These are phyloP conservation scores for Aspergillus eucalypticola DNA, from an alignment of 2,329 filamentous ascomycete species.

Conservation along the genomic window DNA sequence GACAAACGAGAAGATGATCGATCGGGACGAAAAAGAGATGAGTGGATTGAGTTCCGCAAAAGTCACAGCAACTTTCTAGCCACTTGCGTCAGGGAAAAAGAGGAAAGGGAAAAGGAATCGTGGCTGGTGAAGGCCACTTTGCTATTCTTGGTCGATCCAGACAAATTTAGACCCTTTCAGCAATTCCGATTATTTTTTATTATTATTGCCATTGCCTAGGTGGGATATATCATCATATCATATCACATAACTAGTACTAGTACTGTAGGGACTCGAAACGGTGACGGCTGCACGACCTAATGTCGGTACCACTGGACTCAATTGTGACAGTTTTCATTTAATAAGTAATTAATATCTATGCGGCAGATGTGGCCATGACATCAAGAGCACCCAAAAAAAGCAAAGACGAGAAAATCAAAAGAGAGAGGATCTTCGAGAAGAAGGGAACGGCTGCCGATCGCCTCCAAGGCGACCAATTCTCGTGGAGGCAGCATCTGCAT, in stretches of 20 bases:
- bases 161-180: too few relatives aligned
- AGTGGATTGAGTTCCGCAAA: slow-evolving; percentile 7
- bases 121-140: slow-evolving; percentile 9
- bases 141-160: too few relatives aligned
- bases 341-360: not conserved
- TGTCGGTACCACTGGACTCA: too few relatives aligned
- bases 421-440: not conserved
- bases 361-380: not conserved
- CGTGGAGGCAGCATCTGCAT: not conserved
- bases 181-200: too few relatives aligned
- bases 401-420: not conserved
- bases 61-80: slow-evolving; percentile 6
- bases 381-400: not conserved
- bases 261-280: too few relatives aligned
- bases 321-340: not conserved
- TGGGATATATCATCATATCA: too few relatives aligned
- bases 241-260: too few relatives aligned
- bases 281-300: too few relatives aligned
- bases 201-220: too few relatives aligned
- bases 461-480: not conserved
- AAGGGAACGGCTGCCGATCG: not conserved
- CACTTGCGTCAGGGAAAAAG: slow-evolving; percentile 11
- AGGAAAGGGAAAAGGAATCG: not conserved
- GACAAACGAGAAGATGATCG: not conserved
- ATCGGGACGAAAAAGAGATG: not conserved